Evolutionary conservation across 345 rosid species (phyloP).

Genomic region (Anacardium occidentale): DNA sequence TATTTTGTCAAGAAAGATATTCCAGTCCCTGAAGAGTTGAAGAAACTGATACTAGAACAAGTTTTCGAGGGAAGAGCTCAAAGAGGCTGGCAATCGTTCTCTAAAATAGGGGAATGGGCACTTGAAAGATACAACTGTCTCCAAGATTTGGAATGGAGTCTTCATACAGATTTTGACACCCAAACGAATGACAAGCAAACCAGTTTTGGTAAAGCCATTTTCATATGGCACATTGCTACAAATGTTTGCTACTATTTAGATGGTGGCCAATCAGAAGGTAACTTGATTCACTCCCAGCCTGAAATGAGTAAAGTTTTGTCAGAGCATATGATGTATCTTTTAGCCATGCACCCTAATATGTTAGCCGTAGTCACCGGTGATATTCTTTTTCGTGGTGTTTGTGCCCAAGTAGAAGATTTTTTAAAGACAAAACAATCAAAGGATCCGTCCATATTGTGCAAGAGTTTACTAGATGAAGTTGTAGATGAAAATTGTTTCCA

Average conservation of each 20-base stretch:
- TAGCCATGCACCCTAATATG: background rate
- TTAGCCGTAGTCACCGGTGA: background rate
- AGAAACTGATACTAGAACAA: background rate
- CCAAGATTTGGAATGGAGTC: background rate
- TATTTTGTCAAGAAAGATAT: too few species aligned
- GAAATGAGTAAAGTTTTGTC: background rate
- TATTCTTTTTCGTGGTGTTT: background rate
- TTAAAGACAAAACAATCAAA: background rate
- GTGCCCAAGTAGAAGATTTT: background rate
- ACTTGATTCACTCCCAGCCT: background rate
- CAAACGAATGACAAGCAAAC: background rate
- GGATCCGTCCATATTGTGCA: background rate
- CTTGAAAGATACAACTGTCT: background rate
- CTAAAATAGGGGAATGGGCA: background rate
- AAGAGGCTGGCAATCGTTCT: background rate
- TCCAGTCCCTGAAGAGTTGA: background rate
- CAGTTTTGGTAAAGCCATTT: background rate
- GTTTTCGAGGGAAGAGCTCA: background rate
- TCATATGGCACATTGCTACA: background rate
- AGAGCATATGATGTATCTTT: background rate
- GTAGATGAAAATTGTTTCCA: background rate
- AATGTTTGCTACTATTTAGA: too few species aligned
- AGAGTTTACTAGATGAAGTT: background rate
- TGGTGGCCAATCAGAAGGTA: too few species aligned
- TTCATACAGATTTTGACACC: background rate